A percentile compares a stretch with the other conserved stretches of the same genome.
phyloP scores from a whole-genome alignment of 345 rosid genomes.

The Raphanus raphanistrum region DNA sequence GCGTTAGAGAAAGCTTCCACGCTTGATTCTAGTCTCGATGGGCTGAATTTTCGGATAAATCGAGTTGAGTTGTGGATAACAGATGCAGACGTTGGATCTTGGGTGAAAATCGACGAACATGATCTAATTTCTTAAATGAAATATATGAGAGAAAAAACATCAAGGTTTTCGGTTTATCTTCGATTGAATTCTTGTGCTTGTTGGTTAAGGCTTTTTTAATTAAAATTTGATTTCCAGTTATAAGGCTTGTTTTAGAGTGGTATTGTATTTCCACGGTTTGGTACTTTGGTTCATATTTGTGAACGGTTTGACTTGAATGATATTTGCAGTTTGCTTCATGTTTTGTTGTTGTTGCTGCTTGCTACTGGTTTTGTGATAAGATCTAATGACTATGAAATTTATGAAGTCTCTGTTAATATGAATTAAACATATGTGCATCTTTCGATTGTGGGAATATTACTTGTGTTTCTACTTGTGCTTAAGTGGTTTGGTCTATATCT shows the following conservation, averaged over 20 bases:
- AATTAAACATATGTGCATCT: background rate
- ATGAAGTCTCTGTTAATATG: background rate
- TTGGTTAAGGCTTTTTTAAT: background rate
- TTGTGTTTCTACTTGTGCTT: background rate
- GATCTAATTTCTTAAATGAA: conserved; percentile 36
- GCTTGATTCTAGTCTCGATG: conserved; percentile 52
- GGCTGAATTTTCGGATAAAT: conserved; percentile 51
- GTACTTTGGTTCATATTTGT: background rate
- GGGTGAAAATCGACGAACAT: conserved; percentile 69
- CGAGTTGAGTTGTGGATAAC: conserved; percentile 65
- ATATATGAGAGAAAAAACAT: background rate
- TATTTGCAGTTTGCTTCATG: background rate
- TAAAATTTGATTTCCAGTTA: too few species aligned
- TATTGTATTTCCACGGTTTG: too few species aligned
- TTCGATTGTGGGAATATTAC: conserved; percentile 1
- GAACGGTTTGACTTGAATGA: background rate
- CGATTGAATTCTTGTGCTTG: background rate
- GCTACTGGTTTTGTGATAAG: conserved; percentile 9
- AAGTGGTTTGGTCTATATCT: conserved; percentile 5
- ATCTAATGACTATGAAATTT: background rate
- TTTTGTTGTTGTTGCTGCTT: background rate
- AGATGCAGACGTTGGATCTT: conserved; percentile 59
- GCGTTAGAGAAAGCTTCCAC: conserved; percentile 56
- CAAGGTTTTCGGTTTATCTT: background rate
- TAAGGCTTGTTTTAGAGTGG: background rate